Evolutionary conservation across 108 stramenopile species (phyloP).

Genomic region (Conticribra guillardii): DNA sequence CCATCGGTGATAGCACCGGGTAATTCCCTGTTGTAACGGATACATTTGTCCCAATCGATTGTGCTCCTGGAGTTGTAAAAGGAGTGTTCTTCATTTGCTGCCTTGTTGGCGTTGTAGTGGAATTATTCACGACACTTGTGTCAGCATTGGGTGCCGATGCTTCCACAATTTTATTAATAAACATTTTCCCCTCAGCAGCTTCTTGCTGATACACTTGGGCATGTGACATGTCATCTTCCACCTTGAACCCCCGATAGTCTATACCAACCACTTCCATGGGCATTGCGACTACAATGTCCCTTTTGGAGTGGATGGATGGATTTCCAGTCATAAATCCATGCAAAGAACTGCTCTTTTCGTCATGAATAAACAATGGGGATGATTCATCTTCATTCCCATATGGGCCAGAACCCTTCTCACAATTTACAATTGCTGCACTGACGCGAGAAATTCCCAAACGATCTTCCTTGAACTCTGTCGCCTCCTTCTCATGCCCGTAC

Average conservation of each 20-base stretch:
- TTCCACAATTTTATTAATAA: conserved; percentile 40
- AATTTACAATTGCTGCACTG: conserved; percentile 12
- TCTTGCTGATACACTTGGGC: conserved; percentile 44
- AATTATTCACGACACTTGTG: conserved; percentile 3
- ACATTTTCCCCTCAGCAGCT: conserved; percentile 51
- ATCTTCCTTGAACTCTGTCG: conserved; percentile 27
- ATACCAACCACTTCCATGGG: conserved; percentile 25
- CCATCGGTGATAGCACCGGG: conserved; percentile 36
- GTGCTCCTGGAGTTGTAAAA: conserved; percentile 14
- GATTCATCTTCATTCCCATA: no score
- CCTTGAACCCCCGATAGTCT: conserved; percentile 4
- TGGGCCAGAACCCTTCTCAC: not conserved
- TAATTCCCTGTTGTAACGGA: conserved; percentile 1
- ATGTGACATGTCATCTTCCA: conserved; percentile 6
- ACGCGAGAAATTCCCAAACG: conserved; percentile 42
- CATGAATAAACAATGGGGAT: conserved; percentile 21
- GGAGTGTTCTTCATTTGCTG: not conserved
- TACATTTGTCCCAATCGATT: not conserved
- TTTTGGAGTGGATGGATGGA: no score
- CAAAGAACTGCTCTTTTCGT: conserved; percentile 36
- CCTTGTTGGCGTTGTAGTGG: conserved; percentile 6
- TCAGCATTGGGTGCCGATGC: not conserved
- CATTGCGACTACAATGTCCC: conserved; percentile 39
- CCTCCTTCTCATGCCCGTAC: conserved; percentile 26
- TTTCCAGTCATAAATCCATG: conserved; percentile 43